Base-by-base conservation (phyloP, 163 green algal genomes). In the Coccomyxa subellipsoidea region DNA sequence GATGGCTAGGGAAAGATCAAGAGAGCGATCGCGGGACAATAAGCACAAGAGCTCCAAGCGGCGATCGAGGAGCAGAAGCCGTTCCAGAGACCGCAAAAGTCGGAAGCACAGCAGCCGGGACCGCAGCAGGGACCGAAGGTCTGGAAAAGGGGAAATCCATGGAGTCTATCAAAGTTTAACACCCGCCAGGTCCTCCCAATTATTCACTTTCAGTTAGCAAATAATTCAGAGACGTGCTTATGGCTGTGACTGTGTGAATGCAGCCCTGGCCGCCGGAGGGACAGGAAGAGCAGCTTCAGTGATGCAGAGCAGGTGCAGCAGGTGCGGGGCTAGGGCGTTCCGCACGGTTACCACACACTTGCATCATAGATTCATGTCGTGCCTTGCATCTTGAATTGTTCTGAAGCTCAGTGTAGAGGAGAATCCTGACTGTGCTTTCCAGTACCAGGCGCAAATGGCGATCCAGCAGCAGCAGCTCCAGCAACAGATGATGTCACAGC, bases 401-500 rank as follows among this genome's bases (percentile, higher is more conserved):
- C 18, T 29, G 37, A 79, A 29, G 25, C 3, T 38, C 75, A 37
- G 1, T 79, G 37, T 38, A 34, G 37, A 6, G 66, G 2, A 73
- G 25, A 39, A 27, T 71, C 47, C 76, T 71, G 39, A 25, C 1
- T 39, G 76, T 40, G 39, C 36, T 47, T 25, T 71, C 12, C 76
- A 71, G 76, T 71, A 72, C 18, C 31, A 39, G n/a, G 36, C 53
- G 3, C n/a, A 38, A 31, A 21, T 37, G 31, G 80, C 80, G 9
- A 23, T 92, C 39, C 79, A 86, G 54, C 76, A 81, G 15, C 37
- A 88, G 40, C 88, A 89, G 69, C 84, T 92, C 23, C 88, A 90
- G 82, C 87, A 90, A 78, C 88, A 92, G 85, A 40, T 92, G 71
- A 70, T 92, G 31, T 84, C 88, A 31, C 86, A 90, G 81, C 88